These are phyloP conservation scores for Nannochloris sp. DNA, from an alignment of 139 green algal genomes.

Conservation along the genomic window DNA sequence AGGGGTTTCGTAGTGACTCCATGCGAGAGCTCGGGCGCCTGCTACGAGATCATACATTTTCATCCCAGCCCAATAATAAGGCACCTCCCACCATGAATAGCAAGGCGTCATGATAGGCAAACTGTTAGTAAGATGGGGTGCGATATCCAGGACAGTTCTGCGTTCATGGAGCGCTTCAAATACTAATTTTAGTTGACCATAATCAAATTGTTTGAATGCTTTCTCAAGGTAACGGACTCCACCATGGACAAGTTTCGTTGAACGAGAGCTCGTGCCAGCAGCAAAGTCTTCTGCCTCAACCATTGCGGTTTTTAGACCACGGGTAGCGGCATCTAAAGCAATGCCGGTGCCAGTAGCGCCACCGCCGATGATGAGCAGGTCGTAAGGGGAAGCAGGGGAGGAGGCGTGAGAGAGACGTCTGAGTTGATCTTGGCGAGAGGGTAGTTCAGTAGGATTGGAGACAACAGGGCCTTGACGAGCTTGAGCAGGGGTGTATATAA, in stretches of 20 bases:
- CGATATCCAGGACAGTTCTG: conserved; percentile 71
- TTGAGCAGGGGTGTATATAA: neutral
- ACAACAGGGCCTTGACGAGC: neutral
- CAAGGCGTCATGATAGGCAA: conserved; percentile 95
- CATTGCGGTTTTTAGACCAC: conserved; percentile 67
- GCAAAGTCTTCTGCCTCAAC: conserved; percentile 95
- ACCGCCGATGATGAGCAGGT: conserved; percentile 89
- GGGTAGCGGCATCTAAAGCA: conserved; percentile 84
- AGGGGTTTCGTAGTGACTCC: conserved; percentile 64
- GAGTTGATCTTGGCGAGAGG: conserved; percentile 37
- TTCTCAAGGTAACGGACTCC: conserved; percentile 95
- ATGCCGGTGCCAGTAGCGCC: conserved; percentile 90
- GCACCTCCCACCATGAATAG: conserved; percentile 97
- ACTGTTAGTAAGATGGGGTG: conserved; percentile 62
- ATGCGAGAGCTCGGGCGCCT: conserved; percentile 57
- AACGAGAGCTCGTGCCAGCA: conserved; percentile 81
- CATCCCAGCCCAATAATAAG: conserved; percentile 93
- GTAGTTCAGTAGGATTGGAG: conserved; percentile 14
- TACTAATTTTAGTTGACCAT: conserved; percentile 86
- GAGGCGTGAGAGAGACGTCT: conserved; percentile 23
- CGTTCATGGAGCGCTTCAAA: conserved; percentile 88
- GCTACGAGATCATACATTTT: conserved; percentile 93
- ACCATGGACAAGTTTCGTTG: conserved; percentile 94
- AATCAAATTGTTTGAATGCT: conserved; percentile 80
- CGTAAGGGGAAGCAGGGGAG: conserved; percentile 46